Evolutionary conservation across 2,329 filamentous ascomycete genomes (phyloP), one percentile per base, ranked within the genome.

Genomic region (Sarocladiaceae sp.): DNA sequence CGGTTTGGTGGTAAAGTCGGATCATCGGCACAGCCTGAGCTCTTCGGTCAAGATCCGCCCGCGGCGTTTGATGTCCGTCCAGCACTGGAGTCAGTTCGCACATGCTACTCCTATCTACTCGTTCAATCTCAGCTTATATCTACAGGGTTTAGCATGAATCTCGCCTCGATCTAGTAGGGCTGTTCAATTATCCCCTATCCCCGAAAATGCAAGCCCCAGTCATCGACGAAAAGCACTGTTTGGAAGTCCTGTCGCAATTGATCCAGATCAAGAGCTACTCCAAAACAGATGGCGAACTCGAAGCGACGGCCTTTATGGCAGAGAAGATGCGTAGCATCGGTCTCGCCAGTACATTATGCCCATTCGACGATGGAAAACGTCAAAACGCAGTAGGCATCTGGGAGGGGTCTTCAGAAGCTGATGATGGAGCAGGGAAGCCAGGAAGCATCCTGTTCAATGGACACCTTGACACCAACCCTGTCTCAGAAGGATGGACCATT

Each of bases 251-350:
- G 19, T 55, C 54, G 1, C 50, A 40, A 31, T 52, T 57, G 34
- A 43, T 57, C 35, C 53, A 57, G 47, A 51, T 53, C 43, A 57
- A 56, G 48, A 57, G 55, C 47, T 57, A 55, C 39, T 57, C 54
- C 11, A 50, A 55, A 40, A 57, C 55, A 13, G 52, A 56, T 48
- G 55, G 54, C 44, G 55, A 57, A 43, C 19, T 56, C n/a, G 50
- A 48, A 21, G 50, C 48, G 27, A 53, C 54, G 15, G 33, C 35
- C 6, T 51, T 43, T 37, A 56, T 57, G 53, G 55, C 53, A 5
- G 33, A 46, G 12, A 40, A 47, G 19, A 52, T 56, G 48, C 39
- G 20, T 20, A 45, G 45, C 13, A 53, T 55, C 39, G 55, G 54
- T 10, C 53, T 56, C n/a, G 51, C 56, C 19, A 45, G 53, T 15